Conservation (phyloP, 192 early-diverging fungal species). For the Paraglomus occultum region DNA sequence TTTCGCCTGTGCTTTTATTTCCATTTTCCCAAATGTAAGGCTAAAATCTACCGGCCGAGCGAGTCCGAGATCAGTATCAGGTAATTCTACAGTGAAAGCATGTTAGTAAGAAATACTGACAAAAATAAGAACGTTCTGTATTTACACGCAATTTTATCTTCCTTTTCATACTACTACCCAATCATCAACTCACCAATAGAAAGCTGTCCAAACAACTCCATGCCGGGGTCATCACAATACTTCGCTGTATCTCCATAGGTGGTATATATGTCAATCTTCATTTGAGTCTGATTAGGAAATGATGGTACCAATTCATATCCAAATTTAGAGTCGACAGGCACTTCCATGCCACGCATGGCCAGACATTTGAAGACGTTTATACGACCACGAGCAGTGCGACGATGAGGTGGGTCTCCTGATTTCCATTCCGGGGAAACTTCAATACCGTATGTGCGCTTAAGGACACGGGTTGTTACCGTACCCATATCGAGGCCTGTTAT, state of each 20-base stretch:
- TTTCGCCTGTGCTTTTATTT: conserved; percentile 15
- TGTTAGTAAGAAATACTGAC: too few relatives aligned
- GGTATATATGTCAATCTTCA: not conserved
- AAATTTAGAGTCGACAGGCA: not conserved
- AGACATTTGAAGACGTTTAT: conserved; percentile 1
- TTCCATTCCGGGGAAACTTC: conserved; percentile 17
- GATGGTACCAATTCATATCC: not conserved
- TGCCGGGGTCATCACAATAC: conserved; percentile 1
- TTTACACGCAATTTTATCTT: too few relatives aligned
- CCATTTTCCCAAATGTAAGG: conserved; percentile 8
- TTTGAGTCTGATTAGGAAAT: not conserved
- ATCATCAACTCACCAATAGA: too few relatives aligned
- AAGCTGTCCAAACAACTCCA: not conserved
- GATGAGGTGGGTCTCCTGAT: not conserved
- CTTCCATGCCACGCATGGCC: not conserved
- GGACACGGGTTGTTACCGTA: not conserved
- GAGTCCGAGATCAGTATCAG: not conserved
- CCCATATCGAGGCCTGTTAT: too few relatives aligned
- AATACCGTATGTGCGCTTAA: conserved; percentile 15
- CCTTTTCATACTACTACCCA: too few relatives aligned
- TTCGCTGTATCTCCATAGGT: not conserved
- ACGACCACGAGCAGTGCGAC: not conserved
- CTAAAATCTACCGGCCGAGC: conserved; percentile 15
- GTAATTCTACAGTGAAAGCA: conserved; percentile 10
- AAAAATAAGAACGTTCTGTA: too few relatives aligned